Evolutionary conservation across 2,329 filamentous ascomycete genomes (phyloP).

Genomic region (Pseudocercospora fijiensis): DNA sequence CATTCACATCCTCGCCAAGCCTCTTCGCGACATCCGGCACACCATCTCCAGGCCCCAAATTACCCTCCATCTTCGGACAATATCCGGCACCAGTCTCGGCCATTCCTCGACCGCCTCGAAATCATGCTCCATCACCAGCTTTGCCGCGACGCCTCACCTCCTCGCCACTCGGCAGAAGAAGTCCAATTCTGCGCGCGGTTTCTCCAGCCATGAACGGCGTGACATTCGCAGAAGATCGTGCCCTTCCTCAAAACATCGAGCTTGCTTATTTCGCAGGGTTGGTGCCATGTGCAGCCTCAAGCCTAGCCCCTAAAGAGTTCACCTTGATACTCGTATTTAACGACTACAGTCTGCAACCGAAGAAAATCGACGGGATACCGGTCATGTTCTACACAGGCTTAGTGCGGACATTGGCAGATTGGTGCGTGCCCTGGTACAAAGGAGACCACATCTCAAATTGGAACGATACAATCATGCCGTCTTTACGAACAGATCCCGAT

Average conservation of each 20-base stretch:
- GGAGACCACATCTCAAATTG: not conserved
- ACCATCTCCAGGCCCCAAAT: not conserved
- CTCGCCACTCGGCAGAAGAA: not conserved
- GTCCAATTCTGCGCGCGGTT: not conserved
- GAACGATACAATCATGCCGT: not conserved
- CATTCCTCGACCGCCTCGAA: not conserved
- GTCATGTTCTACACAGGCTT: not conserved
- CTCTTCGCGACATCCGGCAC: not conserved
- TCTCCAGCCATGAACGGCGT: not conserved
- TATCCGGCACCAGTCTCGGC: not conserved
- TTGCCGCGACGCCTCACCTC: not conserved
- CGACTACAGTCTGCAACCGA: not conserved
- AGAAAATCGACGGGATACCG: not conserved
- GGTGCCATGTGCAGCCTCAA: not conserved
- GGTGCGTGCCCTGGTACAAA: not conserved
- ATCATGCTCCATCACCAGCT: not conserved
- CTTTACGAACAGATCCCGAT: not conserved
- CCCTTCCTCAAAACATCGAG: not conserved
- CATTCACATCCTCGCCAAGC: not conserved
- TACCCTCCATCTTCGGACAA: not conserved
- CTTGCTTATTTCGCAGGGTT: not conserved
- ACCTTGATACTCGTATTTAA: not conserved
- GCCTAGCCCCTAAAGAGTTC: not conserved
- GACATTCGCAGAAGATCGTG: not conserved
- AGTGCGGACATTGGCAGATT: not conserved